phyloP scores from a whole-genome alignment of 225 moss, liverwort and hornwort genomes.

The Marchantia polymorpha region DNA sequence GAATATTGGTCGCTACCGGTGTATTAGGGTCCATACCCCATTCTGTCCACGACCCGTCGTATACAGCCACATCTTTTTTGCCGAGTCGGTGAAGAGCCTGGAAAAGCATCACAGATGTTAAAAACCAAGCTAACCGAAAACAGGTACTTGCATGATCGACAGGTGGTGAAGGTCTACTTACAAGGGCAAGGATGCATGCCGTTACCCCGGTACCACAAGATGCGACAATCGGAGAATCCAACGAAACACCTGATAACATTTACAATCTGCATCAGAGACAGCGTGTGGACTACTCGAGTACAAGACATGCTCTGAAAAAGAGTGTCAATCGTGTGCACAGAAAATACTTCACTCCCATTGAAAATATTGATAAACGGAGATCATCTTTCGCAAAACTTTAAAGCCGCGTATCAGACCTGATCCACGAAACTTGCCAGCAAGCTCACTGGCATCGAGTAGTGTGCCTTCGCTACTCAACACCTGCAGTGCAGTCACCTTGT shows the following conservation, averaged over 20 bases:
- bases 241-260: conserved; percentile 48
- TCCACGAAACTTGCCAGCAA: conserved; percentile 50
- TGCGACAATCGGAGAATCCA: conserved; percentile 62
- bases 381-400: neutral
- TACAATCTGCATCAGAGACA: too few relatives aligned
- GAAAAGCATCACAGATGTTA: neutral
- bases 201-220: conserved; percentile 97
- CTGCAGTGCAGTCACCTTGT: conserved; percentile 30
- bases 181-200: conserved; percentile 90
- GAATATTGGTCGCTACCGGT: neutral
- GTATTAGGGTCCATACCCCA: conserved; percentile 39
- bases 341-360: neutral
- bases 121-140: neutral
- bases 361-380: neutral
- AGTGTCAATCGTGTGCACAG: neutral
- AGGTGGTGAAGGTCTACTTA: conserved; percentile 32
- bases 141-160: neutral
- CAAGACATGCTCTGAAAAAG: neutral
- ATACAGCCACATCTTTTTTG: conserved; percentile 66
- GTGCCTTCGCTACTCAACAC: conserved; percentile 69
- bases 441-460: conserved; percentile 57
- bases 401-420: conserved; percentile 43
- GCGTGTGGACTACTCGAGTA: neutral
- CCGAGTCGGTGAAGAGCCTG: conserved; percentile 88
- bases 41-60: conserved; percentile 98